A percentile compares a stretch with the other conserved stretches of the same genome.
phyloP scores from a whole-genome alignment of 352 stramenopile genomes.

The Phytophthora pluvialis region DNA sequence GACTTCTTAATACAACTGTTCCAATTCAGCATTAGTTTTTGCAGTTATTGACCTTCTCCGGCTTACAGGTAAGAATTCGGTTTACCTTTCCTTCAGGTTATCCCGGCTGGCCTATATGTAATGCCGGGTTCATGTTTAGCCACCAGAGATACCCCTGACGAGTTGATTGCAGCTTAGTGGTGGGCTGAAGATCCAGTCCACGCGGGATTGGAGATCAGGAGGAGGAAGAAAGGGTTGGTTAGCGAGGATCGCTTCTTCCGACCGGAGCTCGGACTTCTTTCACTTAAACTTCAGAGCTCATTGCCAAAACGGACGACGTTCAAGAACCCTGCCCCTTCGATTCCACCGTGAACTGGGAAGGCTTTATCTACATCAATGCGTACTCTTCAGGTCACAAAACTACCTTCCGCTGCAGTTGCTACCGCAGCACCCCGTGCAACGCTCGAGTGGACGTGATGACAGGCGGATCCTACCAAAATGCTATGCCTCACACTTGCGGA shows the following conservation, averaged over 20 bases:
- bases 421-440: constrained; percentile 11
- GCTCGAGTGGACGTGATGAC: constrained; percentile 15
- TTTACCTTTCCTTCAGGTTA: neutral
- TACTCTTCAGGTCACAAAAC: constrained; percentile 13
- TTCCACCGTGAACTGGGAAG: constrained; percentile 12
- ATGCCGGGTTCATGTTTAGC: neutral
- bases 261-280: neutral
- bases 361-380: constrained; percentile 11
- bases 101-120: neutral
- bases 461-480: constrained; percentile 10
- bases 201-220: no score
- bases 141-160: neutral
- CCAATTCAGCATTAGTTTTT: constrained; percentile 6
- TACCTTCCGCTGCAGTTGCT: constrained; percentile 9
- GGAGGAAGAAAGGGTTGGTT: neutral
- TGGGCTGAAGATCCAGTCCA: neutral
- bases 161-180: neutral
- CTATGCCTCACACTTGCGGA: constrained; percentile 1
- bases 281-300: neutral
- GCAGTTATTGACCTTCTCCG: neutral
- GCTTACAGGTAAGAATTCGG: neutral
- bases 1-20: neutral
- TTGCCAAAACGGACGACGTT: constrained; percentile 13
- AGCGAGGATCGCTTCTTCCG: neutral
- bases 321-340: constrained; percentile 15